Evolutionary conservation across 2,329 filamentous ascomycete genomes (phyloP).

Genomic region (Diaporthe longicolla): DNA sequence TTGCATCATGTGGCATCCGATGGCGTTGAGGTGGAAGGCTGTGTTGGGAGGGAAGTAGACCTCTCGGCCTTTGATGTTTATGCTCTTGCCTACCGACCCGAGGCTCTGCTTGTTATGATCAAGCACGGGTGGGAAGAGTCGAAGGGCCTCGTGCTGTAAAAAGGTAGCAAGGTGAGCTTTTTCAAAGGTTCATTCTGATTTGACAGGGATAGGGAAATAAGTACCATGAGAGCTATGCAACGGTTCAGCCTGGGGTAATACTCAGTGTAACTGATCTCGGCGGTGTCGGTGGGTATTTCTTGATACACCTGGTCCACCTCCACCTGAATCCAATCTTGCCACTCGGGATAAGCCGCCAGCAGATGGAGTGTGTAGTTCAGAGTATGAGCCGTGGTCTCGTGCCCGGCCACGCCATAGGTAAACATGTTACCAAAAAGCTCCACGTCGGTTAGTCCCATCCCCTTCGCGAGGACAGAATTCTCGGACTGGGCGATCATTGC

Average conservation of each 20-base stretch:
- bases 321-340: conserved; percentile 17
- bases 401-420: conserved; percentile 13
- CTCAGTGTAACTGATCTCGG: conserved; percentile 11
- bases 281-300: not conserved
- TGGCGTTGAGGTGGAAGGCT: conserved; percentile 29
- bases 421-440: conserved; percentile 29
- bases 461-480: not conserved
- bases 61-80: not conserved
- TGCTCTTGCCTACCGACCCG: not conserved
- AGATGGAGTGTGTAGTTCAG: conserved; percentile 19
- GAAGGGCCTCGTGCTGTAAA: conserved; percentile 32
- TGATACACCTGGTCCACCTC: conserved; percentile 22
- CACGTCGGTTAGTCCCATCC: not conserved
- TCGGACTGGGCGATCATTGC: conserved; percentile 17
- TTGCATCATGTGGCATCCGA: conserved; percentile 21
- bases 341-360: conserved; percentile 4
- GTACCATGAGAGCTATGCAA: conserved; percentile 36
- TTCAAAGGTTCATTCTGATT: not conserved
- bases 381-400: conserved; percentile 30
- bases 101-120: conserved; percentile 5
- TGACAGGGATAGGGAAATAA: not conserved
- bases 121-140: conserved; percentile 29
- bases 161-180: not conserved
- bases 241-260: conserved; percentile 33
- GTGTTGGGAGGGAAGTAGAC: conserved; percentile 24